Base-by-base conservation (phyloP, 305 asterid species). In the Stenogyne calaminthoides region DNA sequence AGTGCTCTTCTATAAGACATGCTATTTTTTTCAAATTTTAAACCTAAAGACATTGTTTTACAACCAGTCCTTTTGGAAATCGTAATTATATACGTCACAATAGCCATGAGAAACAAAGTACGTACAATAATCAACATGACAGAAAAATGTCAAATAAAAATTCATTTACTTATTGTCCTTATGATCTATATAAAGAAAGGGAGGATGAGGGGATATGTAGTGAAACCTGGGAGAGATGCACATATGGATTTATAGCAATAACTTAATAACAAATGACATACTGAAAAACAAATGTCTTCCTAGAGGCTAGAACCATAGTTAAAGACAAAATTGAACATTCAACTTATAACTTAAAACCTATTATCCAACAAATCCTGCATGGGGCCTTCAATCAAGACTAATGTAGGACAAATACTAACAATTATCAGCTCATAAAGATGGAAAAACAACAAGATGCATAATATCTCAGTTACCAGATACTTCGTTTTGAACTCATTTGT, bases 401-500 rank as follows among this genome's bases (percentile, higher is more conserved):
- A 57, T 3, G 51, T 29, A 2, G 29, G 20, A 55, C 67, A 5
- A 3, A 55, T 58, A 11, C 1, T 7, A 49, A 42, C 70, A 58
- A 70, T 55, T 25, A 2, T 42, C 63, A 69, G 36, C 27, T 67
- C 72, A 7, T 42, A 58, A 5, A 55, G 55, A 37, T 37, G 69
- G 49, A 49, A 74, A 69, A 77, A 64, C 62, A 71, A 16, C 42
- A 19, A 19, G 10, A 71, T 5, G 51, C 14, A 18, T 36, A 7
- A 54, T 52, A 54, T 39, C 62, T 64, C 59, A 73, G 68, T 75
- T 60, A 86, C 88, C 86, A 67, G 61, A 74, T 70, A 67, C 27
- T 70, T 55, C 70, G 32, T 61, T 39, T 20, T 18, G 61, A 67
- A 51, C 70, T 84, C 84, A 89, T 79, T 94, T 91, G 79, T 82